Evolutionary conservation across 1,139 yeast genomes (phyloP).

Genomic region (Lizanozyma gosingica): DNA sequence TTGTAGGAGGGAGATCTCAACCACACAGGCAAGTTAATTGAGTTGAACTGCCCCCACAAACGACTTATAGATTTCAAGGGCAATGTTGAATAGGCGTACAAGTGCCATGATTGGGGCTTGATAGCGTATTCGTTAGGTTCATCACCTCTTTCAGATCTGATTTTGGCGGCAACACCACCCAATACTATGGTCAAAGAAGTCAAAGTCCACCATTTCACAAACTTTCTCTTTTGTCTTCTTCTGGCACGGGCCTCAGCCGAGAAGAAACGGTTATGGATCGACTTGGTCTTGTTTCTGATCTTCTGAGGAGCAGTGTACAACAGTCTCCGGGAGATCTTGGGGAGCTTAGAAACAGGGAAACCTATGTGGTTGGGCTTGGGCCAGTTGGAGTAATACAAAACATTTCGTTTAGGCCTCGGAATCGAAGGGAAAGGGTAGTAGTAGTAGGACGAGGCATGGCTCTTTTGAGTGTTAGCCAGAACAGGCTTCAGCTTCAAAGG

Average conservation of each 20-base stretch:
- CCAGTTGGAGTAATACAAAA: constrained; percentile 46
- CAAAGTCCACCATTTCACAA: constrained; percentile 62
- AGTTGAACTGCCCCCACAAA: constrained; percentile 89
- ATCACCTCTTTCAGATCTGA: constrained; percentile 31
- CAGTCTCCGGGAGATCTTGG: constrained; percentile 12
- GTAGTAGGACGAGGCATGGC: constrained; percentile 16
- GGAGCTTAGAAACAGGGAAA: not conserved
- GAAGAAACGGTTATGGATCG: constrained; percentile 29
- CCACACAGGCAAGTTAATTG: constrained; percentile 80
- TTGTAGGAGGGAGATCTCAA: constrained; percentile 74
- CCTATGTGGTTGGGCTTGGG: constrained; percentile 9
- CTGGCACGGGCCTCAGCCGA: constrained; percentile 34
- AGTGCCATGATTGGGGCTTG: constrained; percentile 74
- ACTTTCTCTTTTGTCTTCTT: constrained; percentile 39
- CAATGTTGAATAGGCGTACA: constrained; percentile 80
- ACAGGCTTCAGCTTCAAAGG: constrained; percentile 8
- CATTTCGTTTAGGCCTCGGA: constrained; percentile 56
- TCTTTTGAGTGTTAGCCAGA: constrained; percentile 8
- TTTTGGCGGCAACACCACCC: constrained; percentile 55
- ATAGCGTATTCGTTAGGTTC: constrained; percentile 34
- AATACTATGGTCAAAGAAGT: constrained; percentile 57
- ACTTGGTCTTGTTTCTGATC: constrained; percentile 3
- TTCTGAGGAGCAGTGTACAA: constrained; percentile 33
- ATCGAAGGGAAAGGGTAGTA: constrained; percentile 49
- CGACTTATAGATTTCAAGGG: constrained; percentile 90